Conservation (phyloP, 1,139 yeast genomes). For the Arxiozyma slooffiae region DNA sequence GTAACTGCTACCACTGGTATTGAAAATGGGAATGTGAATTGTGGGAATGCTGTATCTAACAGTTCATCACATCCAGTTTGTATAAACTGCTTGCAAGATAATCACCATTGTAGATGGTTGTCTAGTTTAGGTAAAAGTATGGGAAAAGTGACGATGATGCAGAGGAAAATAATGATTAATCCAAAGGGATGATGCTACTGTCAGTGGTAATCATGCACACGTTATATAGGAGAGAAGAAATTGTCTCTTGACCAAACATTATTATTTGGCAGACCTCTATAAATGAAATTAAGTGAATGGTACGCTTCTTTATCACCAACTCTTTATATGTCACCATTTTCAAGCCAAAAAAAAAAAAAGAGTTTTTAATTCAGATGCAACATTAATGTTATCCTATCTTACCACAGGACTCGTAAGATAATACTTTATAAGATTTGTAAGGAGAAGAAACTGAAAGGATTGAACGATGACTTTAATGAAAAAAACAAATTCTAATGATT, state of each 20-base stretch:
- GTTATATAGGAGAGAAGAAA: constrained; percentile 61
- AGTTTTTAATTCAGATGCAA: constrained; percentile 62
- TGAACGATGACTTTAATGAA: no score
- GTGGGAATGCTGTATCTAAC: no score
- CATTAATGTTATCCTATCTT: constrained; percentile 72
- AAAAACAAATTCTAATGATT: no score
- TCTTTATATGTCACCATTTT: constrained; percentile 55
- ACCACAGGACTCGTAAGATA: no score
- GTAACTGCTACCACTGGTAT: no score
- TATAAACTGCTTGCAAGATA: constrained; percentile 59
- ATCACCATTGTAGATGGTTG: constrained; percentile 52
- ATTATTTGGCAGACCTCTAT: constrained; percentile 74
- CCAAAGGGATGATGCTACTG: no score
- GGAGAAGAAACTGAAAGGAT: no score
- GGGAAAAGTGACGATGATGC: constrained; percentile 60
- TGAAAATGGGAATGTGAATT: no score
- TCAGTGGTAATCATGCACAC: constrained; percentile 55
- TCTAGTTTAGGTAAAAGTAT: constrained; percentile 52
- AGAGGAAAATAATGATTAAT: no score
- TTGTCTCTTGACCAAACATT: constrained; percentile 58
- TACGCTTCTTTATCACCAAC: constrained; percentile 66
- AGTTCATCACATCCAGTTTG: constrained; percentile 43
- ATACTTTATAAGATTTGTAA: no score
- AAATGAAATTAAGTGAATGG: constrained; percentile 71
- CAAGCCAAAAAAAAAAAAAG: no score